Base-by-base conservation (phyloP, 2,329 filamentous ascomycete species). In the Endothia cerciana region DNA sequence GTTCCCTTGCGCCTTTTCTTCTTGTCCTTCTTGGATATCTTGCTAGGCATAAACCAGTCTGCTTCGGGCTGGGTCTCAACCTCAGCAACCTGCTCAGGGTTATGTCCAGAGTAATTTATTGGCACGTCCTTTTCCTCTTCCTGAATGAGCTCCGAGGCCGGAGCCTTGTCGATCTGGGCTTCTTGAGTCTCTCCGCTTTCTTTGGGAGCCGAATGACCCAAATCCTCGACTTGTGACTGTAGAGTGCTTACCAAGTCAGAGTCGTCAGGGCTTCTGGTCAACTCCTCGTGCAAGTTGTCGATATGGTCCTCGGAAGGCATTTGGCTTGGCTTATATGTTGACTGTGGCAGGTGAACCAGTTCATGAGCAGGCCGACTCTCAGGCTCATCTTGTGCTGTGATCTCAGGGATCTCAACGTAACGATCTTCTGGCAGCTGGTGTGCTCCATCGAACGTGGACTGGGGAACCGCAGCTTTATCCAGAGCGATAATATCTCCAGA, bases 11-110 rank as follows among this genome's bases (percentile, higher is more conserved):
- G 64, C 60, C 63, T 69, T 60, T 69, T 68, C 51, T 70, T 70
- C 67, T 72, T 74, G 65, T 71, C 69, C 47, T 77, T 77, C 69
- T 78, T 77, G 51, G 74, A 73, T 67, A 77, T 79, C 68, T 76
- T 77, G 41, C 65, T 69, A 5, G 65, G 64, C 60, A 66, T 45
- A 57, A 71, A 68, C 65, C 69, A 69, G 60, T 62, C 63, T 59
- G 58, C 40, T 62, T 70, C 69, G 1, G 60, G 47, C 28, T 73
- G 66, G 19, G 30, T 19, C 40, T 62, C 57, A 41, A 28, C 22
- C 11, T 30, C 38, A 5, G 22, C 38, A 30, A 17, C 17, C 15
- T 45, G n/a, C 17, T 45, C 57, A 19, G 17, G 15, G 28, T 11
- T 22, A 28, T 11, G 3, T 15, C 13, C 15, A 4, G 22, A 28